Evolutionary conservation across 805 yeast genomes (phyloP).

Genomic region (Komagataella mondaviorum): DNA sequence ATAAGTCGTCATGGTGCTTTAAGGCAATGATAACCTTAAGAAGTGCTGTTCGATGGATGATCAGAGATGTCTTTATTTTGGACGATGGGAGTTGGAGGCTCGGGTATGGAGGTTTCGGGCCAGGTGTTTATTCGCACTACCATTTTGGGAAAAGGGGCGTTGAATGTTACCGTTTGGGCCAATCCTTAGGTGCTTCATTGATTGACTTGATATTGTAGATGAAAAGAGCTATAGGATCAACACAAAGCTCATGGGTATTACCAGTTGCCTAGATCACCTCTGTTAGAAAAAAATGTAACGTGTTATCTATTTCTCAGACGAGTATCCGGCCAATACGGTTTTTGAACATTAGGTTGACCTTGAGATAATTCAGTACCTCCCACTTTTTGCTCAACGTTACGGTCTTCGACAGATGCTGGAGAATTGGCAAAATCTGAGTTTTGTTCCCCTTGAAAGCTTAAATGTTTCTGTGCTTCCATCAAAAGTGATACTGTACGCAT

Average conservation of each 20-base stretch:
- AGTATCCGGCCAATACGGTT: background rate
- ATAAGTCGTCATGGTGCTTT: slow-evolving; percentile 39
- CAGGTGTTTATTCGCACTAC: background rate
- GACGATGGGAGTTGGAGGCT: background rate
- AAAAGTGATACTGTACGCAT: background rate
- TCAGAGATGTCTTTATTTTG: background rate
- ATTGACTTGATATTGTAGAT: background rate
- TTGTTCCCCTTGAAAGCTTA: background rate
- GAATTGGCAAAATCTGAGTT: background rate
- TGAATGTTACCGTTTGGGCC: background rate
- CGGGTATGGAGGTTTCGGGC: background rate
- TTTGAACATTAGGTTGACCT: background rate
- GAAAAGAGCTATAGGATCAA: background rate
- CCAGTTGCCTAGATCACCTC: background rate
- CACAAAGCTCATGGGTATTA: background rate
- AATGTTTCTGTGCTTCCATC: background rate
- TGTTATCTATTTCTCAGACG: background rate
- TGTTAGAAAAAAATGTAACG: background rate
- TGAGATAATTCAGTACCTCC: background rate
- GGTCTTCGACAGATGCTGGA: background rate
- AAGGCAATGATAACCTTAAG: background rate
- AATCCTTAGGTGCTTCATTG: background rate
- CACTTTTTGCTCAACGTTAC: background rate
- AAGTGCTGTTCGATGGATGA: background rate
- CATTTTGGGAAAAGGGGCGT: background rate